These are phyloP conservation scores for Rugonectria rugulosa DNA, from an alignment of 2,329 filamentous ascomycete genomes.

Conservation along the genomic window DNA sequence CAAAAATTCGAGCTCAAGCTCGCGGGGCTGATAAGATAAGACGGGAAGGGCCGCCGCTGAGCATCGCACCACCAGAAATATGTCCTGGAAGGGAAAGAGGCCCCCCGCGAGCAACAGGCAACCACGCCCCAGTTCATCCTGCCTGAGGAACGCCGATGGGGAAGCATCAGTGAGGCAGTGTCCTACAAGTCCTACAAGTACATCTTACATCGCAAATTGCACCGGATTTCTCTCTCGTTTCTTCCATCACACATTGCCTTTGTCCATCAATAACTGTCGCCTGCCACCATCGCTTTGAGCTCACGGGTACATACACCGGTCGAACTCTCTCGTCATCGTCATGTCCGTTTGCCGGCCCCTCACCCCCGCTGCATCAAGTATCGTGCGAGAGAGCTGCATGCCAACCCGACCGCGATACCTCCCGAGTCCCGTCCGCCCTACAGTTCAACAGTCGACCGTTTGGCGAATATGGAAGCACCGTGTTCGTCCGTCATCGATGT, in stretches of 20 bases:
- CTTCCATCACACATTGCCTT: slow-evolving; percentile 11
- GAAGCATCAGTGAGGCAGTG: slow-evolving; percentile 6
- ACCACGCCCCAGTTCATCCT: slow-evolving; percentile 21
- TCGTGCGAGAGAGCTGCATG: slow-evolving; percentile 1
- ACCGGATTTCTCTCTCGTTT: neutral
- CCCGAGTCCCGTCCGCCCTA: slow-evolving; percentile 13
- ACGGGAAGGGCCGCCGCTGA: neutral
- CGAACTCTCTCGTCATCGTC: neutral
- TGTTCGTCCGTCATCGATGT: neutral
- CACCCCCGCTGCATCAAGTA: neutral
- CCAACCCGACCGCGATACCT: neutral
- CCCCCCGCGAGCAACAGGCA: slow-evolving; percentile 30
- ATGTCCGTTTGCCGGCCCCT: neutral
- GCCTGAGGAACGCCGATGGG: slow-evolving; percentile 31
- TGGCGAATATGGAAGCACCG: neutral
- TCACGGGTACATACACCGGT: neutral
- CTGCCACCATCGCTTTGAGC: neutral
- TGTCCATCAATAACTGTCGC: neutral
- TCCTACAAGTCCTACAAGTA: neutral
- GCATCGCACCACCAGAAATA: slow-evolving; percentile 16
- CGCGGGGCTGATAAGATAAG: slow-evolving; percentile 23
- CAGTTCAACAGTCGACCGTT: slow-evolving; percentile 1
- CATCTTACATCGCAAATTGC: slow-evolving; percentile 6
- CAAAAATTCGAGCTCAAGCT: slow-evolving; percentile 12
- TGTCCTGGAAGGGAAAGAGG: slow-evolving; percentile 36